Conservation (phyloP, 768 basidiomycete species). For the Tremella fuciformis region DNA sequence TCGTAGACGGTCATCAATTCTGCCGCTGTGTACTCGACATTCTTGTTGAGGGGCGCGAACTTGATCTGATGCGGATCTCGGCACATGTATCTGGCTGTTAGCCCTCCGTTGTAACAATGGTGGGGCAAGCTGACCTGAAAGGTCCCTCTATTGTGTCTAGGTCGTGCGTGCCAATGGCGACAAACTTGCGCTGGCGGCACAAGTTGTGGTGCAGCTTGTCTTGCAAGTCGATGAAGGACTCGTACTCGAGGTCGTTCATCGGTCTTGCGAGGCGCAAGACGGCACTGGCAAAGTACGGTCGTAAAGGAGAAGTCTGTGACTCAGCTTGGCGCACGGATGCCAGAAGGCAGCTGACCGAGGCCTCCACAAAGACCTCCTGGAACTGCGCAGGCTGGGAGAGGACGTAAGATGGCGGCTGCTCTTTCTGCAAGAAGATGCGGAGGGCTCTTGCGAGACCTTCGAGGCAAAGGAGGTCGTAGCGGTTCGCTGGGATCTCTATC, state of each 20-base stretch:
- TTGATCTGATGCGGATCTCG: conserved; percentile 75
- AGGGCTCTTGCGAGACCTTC: conserved; percentile 90
- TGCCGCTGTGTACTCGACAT: conserved; percentile 73
- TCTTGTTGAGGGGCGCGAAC: conserved; percentile 81
- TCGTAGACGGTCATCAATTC: conserved; percentile 93
- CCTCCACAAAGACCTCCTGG: conserved; percentile 65
- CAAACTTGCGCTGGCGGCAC: conserved; percentile 81
- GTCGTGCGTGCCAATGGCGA: conserved; percentile 96
- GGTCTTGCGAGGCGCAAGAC: conserved; percentile 77
- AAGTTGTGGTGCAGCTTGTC: conserved; percentile 98
- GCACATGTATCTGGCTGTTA: conserved; percentile 46
- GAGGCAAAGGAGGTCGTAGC: conserved; percentile 96
- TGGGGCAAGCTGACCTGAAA: conserved; percentile 67
- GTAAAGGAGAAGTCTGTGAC: conserved; percentile 68
- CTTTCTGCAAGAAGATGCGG: conserved; percentile 72
- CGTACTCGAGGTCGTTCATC: conserved; percentile 83
- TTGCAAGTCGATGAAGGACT: conserved; percentile 97
- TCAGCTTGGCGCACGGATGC: conserved; percentile 1
- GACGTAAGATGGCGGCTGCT: conserved; percentile 67
- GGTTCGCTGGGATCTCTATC: conserved; percentile 98
- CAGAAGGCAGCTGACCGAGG: conserved; percentile 61
- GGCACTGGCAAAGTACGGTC: conserved; percentile 87
- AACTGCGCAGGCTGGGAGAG: conserved; percentile 66
- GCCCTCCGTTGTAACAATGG: neutral
- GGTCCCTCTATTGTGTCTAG: conserved; percentile 81